phyloP scores from a whole-genome alignment of 2,329 filamentous ascomycete species.

The Epichloe brachyelytri region DNA sequence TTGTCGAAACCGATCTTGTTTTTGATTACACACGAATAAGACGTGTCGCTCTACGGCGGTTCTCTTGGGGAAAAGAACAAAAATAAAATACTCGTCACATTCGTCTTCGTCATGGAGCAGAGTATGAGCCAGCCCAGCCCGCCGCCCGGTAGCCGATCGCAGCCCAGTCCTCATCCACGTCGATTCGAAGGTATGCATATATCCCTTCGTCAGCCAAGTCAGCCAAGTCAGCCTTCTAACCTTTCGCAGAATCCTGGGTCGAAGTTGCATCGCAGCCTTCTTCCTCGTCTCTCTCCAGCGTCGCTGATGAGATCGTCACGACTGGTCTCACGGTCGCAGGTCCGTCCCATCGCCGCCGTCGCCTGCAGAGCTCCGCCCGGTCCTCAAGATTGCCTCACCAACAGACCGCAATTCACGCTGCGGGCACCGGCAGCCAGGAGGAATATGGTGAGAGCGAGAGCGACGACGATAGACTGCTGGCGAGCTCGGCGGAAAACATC shows the following conservation, averaged over 20 bases:
- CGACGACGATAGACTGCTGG: slow-evolving; percentile 59
- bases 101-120: slow-evolving; percentile 14
- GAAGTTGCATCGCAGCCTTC: slow-evolving; percentile 88
- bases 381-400: slow-evolving; percentile 21
- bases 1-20: not conserved
- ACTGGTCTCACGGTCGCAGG: slow-evolving; percentile 69
- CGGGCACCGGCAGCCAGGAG: slow-evolving; percentile 66
- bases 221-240: slow-evolving; percentile 6
- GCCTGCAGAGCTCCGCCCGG: slow-evolving; percentile 21
- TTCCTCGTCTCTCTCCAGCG: slow-evolving; percentile 80
- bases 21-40: not conserved
- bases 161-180: slow-evolving; percentile 16
- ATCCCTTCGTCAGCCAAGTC: not conserved
- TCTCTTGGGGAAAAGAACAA: no score
- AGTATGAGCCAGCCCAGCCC: slow-evolving; percentile 15
- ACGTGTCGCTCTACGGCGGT: no score
- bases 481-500: slow-evolving; percentile 44
- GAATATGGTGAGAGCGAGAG: slow-evolving; percentile 91
- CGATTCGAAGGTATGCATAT: slow-evolving; percentile 23
- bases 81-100: not conserved
- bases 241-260: slow-evolving; percentile 75
- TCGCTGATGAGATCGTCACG: slow-evolving; percentile 79
- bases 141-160: slow-evolving; percentile 12
- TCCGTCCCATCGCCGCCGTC: slow-evolving; percentile 48
- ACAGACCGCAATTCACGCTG: slow-evolving; percentile 27